Evolutionary conservation across 108 stramenopile genomes (phyloP).

Genomic region (Fragilaria crotonensis): DNA sequence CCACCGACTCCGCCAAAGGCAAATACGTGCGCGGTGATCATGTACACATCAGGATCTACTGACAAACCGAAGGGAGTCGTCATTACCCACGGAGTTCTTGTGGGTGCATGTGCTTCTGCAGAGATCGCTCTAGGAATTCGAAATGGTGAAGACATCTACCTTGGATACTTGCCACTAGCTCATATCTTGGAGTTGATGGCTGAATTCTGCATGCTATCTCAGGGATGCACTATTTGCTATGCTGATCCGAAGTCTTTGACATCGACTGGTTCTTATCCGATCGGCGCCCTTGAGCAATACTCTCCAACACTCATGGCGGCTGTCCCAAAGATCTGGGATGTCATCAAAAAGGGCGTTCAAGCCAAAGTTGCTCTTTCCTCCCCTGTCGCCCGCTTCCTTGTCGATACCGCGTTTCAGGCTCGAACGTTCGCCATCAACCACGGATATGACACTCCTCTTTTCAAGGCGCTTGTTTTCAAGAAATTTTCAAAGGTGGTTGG

Average conservation of each 20-base stretch:
- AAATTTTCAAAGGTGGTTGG: conserved; percentile 79
- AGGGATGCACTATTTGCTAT: conserved; percentile 68
- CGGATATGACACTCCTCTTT: conserved; percentile 81
- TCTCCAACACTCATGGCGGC: conserved; percentile 79
- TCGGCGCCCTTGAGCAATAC: conserved; percentile 80
- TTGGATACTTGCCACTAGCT: conserved; percentile 63
- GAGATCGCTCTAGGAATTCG: conserved; percentile 22
- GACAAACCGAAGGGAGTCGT: conserved; percentile 98
- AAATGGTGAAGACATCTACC: conserved; percentile 30
- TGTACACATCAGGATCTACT: conserved; percentile 92
- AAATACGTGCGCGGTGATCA: conserved; percentile 85
- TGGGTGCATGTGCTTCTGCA: conserved; percentile 49
- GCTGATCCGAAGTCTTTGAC: conserved; percentile 83
- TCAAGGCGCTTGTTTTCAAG: conserved; percentile 85
- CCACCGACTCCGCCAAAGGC: conserved; percentile 62
- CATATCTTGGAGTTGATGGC: conserved; percentile 88
- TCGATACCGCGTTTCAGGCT: conserved; percentile 60
- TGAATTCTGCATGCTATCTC: conserved; percentile 55
- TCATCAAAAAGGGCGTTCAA: conserved; percentile 85
- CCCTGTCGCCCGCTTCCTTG: conserved; percentile 54
- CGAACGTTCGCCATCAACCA: conserved; percentile 55
- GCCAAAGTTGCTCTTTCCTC: conserved; percentile 68
- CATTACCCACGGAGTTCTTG: conserved; percentile 77
- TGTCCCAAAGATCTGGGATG: conserved; percentile 93
- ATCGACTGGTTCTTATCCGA: conserved; percentile 72